A percentile compares a stretch with the other conserved stretches of the same genome.
Conservation (phyloP, 2,329 filamentous ascomycete genomes). For the Eutypa lata region DNA sequence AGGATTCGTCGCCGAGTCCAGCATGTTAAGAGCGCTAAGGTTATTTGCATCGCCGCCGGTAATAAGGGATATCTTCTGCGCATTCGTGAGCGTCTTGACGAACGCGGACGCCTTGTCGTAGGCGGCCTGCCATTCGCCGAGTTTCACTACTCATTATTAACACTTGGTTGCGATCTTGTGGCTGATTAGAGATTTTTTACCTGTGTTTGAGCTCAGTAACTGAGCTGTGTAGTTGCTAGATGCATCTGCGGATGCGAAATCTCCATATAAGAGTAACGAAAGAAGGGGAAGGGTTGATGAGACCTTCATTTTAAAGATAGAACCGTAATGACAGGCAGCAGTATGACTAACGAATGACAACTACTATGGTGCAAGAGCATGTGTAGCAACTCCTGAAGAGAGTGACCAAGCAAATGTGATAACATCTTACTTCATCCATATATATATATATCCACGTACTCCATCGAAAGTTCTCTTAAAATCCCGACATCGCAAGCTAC, state of each 20-base stretch:
- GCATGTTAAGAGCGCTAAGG: conserved; percentile 11
- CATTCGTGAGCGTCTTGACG: conserved; percentile 29
- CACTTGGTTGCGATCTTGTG: not conserved
- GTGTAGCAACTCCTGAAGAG: too few relatives aligned
- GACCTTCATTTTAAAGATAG: not conserved
- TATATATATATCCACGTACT: not conserved
- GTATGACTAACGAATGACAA: not conserved
- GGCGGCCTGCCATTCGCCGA: conserved; percentile 18
- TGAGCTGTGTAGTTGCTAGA: conserved; percentile 16
- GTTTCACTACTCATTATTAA: conserved; percentile 12
- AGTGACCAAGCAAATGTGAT: not conserved
- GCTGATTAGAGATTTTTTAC: conserved; percentile 3
- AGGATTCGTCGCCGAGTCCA: conserved; percentile 17
- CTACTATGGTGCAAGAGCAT: too few relatives aligned
- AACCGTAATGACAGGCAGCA: not conserved
- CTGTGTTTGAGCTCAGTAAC: conserved; percentile 14
- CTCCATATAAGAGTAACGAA: conserved; percentile 4
- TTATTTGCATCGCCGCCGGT: conserved; percentile 33
- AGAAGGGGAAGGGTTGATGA: conserved; percentile 3
- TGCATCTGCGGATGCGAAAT: conserved; percentile 8
- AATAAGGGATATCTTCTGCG: conserved; percentile 33
- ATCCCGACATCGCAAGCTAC: not conserved
- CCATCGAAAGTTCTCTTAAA: not conserved
- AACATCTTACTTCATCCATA: not conserved
- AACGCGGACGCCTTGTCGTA: conserved; percentile 27